Conservation (phyloP, 75 land plant species). For the Picea glauca region DNA sequence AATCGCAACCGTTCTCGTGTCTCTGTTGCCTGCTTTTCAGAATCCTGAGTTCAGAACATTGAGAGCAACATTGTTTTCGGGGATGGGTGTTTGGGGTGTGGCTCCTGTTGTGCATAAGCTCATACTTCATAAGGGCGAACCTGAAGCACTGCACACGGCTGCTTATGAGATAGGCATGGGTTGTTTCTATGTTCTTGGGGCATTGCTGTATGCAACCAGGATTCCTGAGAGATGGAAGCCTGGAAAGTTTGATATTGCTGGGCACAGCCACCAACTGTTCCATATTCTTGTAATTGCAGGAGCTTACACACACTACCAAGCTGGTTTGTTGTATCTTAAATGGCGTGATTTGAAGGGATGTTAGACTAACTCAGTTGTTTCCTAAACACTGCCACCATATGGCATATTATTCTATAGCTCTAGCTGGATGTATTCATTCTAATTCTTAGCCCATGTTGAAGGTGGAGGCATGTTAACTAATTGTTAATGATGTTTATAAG, state of each 20-base stretch:
- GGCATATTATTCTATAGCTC: no score
- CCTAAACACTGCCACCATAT: no score
- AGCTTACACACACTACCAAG: constrained; percentile 71
- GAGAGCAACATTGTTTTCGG: constrained; percentile 52
- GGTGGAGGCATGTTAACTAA: no score
- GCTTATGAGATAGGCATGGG: constrained; percentile 81
- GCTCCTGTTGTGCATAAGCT: constrained; percentile 82
- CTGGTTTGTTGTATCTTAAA: constrained; percentile 51
- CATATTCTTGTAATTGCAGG: constrained; percentile 71
- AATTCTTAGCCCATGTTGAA: no score
- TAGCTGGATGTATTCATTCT: no score
- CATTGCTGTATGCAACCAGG: constrained; percentile 61
- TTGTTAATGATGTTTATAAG: no score
- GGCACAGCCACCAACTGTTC: constrained; percentile 84
- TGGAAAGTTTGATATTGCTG: constrained; percentile 70
- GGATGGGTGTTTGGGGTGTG: constrained; percentile 82
- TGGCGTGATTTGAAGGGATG: constrained; percentile 47
- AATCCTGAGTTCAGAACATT: constrained; percentile 47
- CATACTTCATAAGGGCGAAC: constrained; percentile 57
- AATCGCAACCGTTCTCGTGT: constrained; percentile 46
- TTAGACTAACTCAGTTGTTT: neutral
- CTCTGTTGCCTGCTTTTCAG: constrained; percentile 61
- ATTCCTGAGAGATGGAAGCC: constrained; percentile 82
- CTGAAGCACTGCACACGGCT: constrained; percentile 34
- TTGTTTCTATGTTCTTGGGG: constrained; percentile 49